Evolutionary conservation across 345 rosid species (phyloP), one percentile per base, ranked within the genome.

Genomic region (Triadica sebifera): DNA sequence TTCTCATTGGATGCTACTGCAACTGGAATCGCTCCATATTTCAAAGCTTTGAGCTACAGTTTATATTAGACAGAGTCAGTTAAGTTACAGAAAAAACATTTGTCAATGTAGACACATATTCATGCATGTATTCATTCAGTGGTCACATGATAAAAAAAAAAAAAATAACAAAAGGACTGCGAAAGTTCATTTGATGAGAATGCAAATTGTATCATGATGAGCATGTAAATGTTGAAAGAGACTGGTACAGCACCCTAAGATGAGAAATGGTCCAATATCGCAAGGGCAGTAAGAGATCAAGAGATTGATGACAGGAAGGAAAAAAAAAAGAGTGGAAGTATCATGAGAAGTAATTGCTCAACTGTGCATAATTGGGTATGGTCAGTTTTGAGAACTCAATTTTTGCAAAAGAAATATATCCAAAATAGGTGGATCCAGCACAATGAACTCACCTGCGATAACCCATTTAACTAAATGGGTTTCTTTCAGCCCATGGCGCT

Each of bases 11-110:
- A 61, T 74, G 83, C 62, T 19, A 85, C 57, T 24, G 81, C 80
- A 19, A 91, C 25, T 49, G 93, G 96, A 73, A 77, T 84, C 73
- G 93, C 84, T 77, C 96, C 96, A 50, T 89, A 91, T 79, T 77
- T 87, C 79, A 89, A 82, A 56, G 96, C 96, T 79, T 89, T 91
- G 70, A 86, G 85, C 96, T 91, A 74, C 85, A 81, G 72, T 76
- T 78, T 68, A 60, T 46, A 60, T 65, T 25, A 72, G 0, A 41
- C 5, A 59, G 37, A 58, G 37, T 3, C 8, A 55, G 8, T 41
- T 25, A 13, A 46, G 29, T 41, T 6, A 49, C 29, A 34, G 45
- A 39, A 24, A 63, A 43, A 43, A 20, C 56, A n/a, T 41, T 41
- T 71, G 34, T 56, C 10, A 67, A 65, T 16, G 72, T 29, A 71